A percentile compares a stretch with the other conserved stretches of the same genome.
Evolutionary conservation across 2,329 filamentous ascomycete genomes (phyloP).

Genomic region (Microsporum ferrugineum): DNA sequence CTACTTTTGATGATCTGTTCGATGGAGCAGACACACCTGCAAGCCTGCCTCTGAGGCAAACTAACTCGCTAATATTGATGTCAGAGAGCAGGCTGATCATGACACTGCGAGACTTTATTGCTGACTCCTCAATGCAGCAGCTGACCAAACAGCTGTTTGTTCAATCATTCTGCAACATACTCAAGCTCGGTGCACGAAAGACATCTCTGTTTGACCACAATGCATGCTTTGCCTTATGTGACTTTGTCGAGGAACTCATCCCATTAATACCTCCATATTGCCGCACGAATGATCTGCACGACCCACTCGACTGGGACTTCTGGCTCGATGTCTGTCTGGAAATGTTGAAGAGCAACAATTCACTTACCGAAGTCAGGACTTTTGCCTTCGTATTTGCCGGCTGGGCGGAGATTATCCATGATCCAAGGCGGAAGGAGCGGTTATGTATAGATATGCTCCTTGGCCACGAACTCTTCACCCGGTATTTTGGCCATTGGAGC

Average conservation of each 20-base stretch:
- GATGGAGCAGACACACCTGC: constrained; percentile 55
- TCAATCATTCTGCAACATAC: constrained; percentile 58
- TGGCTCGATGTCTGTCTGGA: constrained; percentile 71
- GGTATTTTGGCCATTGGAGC: constrained; percentile 86
- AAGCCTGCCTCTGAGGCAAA: constrained; percentile 50
- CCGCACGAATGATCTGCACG: constrained; percentile 34
- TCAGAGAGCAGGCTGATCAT: constrained; percentile 79
- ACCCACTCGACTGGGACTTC: constrained; percentile 65
- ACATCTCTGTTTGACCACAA: constrained; percentile 72
- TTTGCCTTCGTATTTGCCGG: constrained; percentile 69
- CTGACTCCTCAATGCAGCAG: constrained; percentile 46
- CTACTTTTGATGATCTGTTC: constrained; percentile 57
- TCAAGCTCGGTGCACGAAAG: constrained; percentile 62
- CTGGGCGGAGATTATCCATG: constrained; percentile 61
- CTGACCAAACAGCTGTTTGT: constrained; percentile 58
- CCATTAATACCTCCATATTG: constrained; percentile 53
- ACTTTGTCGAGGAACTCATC: constrained; percentile 75
- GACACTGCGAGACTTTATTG: constrained; percentile 68
- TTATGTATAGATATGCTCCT: constrained; percentile 68
- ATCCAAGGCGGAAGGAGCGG: constrained; percentile 55
- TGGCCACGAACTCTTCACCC: constrained; percentile 61
- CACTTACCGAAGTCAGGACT: constrained; percentile 76
- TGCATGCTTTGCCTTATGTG: constrained; percentile 80
- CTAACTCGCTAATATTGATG: constrained; percentile 67
- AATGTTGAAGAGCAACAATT: constrained; percentile 75